These are phyloP conservation scores for Wallacemonas collosoma DNA, from an alignment of 208 protist species.

Conservation along the genomic window DNA sequence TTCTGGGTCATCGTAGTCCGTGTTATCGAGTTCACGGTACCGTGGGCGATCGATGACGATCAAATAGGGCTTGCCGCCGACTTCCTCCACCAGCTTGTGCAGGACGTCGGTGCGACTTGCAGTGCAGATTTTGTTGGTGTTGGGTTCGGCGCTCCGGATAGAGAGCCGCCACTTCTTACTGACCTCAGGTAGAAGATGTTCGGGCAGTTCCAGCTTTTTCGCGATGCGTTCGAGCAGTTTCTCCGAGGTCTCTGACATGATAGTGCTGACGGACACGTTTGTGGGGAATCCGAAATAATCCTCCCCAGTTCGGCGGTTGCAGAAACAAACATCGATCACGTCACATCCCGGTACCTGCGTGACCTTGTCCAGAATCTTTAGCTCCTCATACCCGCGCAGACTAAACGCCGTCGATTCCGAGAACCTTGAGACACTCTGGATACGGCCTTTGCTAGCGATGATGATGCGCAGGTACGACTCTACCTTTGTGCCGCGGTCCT, in stretches of 20 bases:
- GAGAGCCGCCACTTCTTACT: conserved; percentile 52
- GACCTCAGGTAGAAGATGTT: conserved; percentile 23
- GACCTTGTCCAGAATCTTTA: conserved; percentile 5
- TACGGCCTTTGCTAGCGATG: conserved; percentile 22
- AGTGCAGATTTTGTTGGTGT: conserved; percentile 38
- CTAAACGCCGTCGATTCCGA: conserved; percentile 1
- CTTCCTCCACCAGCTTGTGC: conserved; percentile 43
- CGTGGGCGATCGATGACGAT: conserved; percentile 66
- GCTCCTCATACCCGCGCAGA: not conserved
- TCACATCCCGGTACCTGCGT: conserved; percentile 27
- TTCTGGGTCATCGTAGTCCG: conserved; percentile 25
- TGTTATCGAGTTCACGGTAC: conserved; percentile 38
- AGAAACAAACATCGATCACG: conserved; percentile 64
- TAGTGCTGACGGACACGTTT: conserved; percentile 42
- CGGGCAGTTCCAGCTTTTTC: conserved; percentile 50
- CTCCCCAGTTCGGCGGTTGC: conserved; percentile 54
- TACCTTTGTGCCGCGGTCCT: not conserved
- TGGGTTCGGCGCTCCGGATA: conserved; percentile 30
- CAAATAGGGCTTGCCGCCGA: conserved; percentile 42
- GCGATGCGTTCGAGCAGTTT: conserved; percentile 50
- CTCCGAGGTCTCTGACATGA: conserved; percentile 47
- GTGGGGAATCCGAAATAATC: conserved; percentile 73
- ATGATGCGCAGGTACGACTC: conserved; percentile 29
- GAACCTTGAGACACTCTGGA: not conserved
- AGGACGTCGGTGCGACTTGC: conserved; percentile 48